Evolutionary conservation across 345 rosid genomes (phyloP), one percentile per base, ranked within the genome.

Genomic region (Rubroshorea leprosula): DNA sequence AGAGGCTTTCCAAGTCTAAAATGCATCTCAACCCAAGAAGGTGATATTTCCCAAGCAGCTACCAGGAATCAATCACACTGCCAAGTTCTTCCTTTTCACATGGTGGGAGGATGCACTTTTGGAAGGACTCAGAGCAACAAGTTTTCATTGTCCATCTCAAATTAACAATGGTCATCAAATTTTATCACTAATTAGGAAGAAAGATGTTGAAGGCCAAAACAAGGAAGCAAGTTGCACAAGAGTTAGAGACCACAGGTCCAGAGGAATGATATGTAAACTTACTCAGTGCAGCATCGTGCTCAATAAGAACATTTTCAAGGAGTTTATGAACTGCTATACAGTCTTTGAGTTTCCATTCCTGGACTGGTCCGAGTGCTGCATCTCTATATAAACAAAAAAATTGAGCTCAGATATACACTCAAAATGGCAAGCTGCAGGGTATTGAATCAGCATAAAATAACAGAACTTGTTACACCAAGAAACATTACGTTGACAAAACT

Each of bases 341-440:
- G 71, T 90, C 97, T 58, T 76, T 78, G 43, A 87, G 91, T 68
- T 82, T 90, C 97, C 97, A 90, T 63, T 67, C 82, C 60, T 5
- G 60, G 60, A 83, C 74, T 35, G 74, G 66, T 66, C 89, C 94
- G 49, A 72, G 68, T 23, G 85, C 83, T 63, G 84, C 87, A 61
- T 72, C 65, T 68, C 97, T 90, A 48, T 15, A 44, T 44, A 44
- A 44, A 13, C 18, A 44, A 44, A 13, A 44, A 9, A 44, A 10
- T 4, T 13, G 18, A 44, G 47, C n/a, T 14, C 14, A 44, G 6
- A 44, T 1, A 44, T 9, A 13, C 16, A 44, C 47, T 44, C 14
- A 2, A 44, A 10, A 44, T 14, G 14, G 4, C 14, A 2, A 10
- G 47, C 6, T 44, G 3, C 47, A 16, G 14, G 1, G 17, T 16